Conservation (phyloP, 2,329 filamentous ascomycete genomes). For the Coniochaeta hoffmannii region DNA sequence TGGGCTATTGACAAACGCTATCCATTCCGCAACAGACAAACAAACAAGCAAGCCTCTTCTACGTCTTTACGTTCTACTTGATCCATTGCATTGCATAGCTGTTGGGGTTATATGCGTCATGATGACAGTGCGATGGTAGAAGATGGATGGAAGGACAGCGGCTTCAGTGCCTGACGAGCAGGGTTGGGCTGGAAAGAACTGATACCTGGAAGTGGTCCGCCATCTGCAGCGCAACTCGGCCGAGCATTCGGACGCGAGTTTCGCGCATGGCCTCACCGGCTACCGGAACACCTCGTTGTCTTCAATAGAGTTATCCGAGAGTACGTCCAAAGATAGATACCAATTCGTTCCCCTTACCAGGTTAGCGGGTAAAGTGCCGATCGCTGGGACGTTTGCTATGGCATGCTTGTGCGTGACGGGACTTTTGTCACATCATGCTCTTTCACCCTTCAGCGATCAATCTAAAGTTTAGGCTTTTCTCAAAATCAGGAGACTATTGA, state of each 20-base stretch:
- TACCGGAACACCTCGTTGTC: not conserved
- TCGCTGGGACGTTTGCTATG: not conserved
- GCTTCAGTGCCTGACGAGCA: too few relatives aligned
- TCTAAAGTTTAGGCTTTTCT: not conserved
- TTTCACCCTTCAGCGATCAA: not conserved
- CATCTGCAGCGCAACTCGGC: not conserved
- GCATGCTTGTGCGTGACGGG: not conserved
- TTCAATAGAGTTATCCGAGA: not conserved
- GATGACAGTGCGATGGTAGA: too few relatives aligned
- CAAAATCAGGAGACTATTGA: not conserved
- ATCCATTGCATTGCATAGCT: too few relatives aligned
- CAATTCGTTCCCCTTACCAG: constrained; percentile 1
- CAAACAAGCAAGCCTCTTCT: too few relatives aligned
- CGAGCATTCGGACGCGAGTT: not conserved
- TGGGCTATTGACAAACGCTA: too few relatives aligned
- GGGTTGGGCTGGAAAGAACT: too few relatives aligned
- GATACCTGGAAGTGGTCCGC: not conserved
- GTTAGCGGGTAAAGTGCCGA: constrained; percentile 3
- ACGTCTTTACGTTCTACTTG: too few relatives aligned
- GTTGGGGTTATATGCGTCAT: too few relatives aligned
- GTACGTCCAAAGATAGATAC: not conserved
- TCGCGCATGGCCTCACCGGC: not conserved
- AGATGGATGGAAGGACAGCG: too few relatives aligned
- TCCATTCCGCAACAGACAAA: too few relatives aligned
- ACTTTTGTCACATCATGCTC: too few relatives aligned